Conservation (phyloP, 2,329 filamentous ascomycete genomes). For the Pseudonectria buxi region DNA sequence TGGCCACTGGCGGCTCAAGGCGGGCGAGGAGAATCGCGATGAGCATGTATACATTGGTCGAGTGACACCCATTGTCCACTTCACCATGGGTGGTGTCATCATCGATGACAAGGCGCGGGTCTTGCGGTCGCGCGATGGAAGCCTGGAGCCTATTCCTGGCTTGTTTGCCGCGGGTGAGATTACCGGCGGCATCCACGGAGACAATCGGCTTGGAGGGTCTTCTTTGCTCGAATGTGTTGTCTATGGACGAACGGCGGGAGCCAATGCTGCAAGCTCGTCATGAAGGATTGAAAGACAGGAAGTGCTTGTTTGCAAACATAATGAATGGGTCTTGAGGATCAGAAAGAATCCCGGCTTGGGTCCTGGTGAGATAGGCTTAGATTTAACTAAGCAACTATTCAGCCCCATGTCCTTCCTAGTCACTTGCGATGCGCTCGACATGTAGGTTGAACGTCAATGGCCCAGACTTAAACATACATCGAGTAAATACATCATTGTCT, state of each 20-base stretch:
- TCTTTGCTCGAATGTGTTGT: constrained; percentile 58
- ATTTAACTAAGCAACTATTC: too few relatives aligned
- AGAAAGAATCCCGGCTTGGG: too few relatives aligned
- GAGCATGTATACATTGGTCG: constrained; percentile 50
- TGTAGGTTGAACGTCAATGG: too few relatives aligned
- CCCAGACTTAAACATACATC: too few relatives aligned
- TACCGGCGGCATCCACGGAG: constrained; percentile 57
- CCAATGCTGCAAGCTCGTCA: constrained; percentile 9
- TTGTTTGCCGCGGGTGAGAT: constrained; percentile 60
- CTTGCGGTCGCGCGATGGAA: constrained; percentile 29
- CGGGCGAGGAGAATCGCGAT: constrained; percentile 38
- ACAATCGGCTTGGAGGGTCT: constrained; percentile 55
- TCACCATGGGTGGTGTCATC: constrained; percentile 59
- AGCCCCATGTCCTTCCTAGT: too few relatives aligned
- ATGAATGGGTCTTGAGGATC: too few relatives aligned
- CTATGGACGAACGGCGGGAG: constrained; percentile 53
- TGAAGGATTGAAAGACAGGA: neutral
- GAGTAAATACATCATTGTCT: too few relatives aligned
- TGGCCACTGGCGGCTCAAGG: constrained; percentile 46
- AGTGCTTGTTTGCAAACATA: too few relatives aligned
- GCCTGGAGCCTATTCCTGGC: constrained; percentile 41
- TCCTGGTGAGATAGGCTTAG: too few relatives aligned
- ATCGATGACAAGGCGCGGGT: constrained; percentile 50
- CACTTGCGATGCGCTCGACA: too few relatives aligned
- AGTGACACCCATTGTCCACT: constrained; percentile 59